Evolutionary conservation across 1,284 basidiomycete genomes (phyloP).

Genomic region (Pseudozyma pruni): DNA sequence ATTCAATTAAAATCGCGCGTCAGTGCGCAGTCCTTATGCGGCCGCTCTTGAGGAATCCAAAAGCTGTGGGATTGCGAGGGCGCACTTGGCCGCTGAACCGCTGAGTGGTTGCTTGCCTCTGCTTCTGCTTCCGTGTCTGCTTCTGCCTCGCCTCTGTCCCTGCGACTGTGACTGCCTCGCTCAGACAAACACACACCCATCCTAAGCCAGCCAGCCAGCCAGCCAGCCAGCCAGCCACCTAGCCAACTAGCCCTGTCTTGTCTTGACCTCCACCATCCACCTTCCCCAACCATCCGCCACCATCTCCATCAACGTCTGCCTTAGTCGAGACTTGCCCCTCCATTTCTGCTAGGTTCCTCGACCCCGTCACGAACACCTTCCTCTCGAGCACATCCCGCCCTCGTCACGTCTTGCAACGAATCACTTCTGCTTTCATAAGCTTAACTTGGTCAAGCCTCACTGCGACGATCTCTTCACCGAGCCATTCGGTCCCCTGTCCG

Average conservation of each 20-base stretch:
- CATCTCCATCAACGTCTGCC: conserved; percentile 30
- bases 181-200: conserved; percentile 9
- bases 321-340: conserved; percentile 36
- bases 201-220: background rate
- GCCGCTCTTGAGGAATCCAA: too few species aligned
- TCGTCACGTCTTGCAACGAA: background rate
- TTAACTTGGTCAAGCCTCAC: too few species aligned
- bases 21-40: too few species aligned
- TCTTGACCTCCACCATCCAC: conserved; percentile 25
- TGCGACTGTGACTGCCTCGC: background rate
- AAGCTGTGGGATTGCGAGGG: too few species aligned
- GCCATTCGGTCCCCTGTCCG: too few species aligned
- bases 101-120: too few species aligned
- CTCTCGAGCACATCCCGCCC: conserved; percentile 1
- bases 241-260: conserved; percentile 3
- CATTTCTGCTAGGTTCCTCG: conserved; percentile 6
- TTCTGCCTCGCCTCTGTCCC: background rate
- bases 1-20: too few species aligned
- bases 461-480: background rate
- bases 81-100: too few species aligned
- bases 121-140: background rate
- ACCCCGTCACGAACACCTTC: background rate
- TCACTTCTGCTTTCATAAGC: too few species aligned
- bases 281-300: conserved; percentile 5
- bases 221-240: too few species aligned